These are phyloP conservation scores for Aristolochia contorta DNA, from an alignment of 164 flowering plant species.

Conservation along the genomic window DNA sequence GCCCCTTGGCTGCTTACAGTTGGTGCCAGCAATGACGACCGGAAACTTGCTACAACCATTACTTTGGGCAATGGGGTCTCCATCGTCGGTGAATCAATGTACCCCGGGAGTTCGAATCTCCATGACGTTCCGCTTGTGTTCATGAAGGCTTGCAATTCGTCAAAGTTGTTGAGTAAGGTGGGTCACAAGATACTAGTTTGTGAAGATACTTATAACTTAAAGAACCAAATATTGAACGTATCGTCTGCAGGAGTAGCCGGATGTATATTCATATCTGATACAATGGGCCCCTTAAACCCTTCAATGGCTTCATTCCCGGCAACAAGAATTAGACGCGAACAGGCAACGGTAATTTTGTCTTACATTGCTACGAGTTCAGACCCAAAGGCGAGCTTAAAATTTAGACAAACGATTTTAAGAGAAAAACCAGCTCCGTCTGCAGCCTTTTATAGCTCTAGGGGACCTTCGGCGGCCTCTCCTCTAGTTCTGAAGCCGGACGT, in stretches of 20 bases:
- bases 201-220: conserved; percentile 55
- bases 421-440: conserved; percentile 62
- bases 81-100: conserved; percentile 76
- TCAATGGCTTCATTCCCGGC: conserved; percentile 59
- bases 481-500: conserved; percentile 82
- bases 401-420: conserved; percentile 61
- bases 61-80: conserved; percentile 36
- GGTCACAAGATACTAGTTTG: conserved; percentile 81
- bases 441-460: conserved; percentile 78
- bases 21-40: conserved; percentile 79
- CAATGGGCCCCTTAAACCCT: too few species aligned
- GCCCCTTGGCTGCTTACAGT: conserved; percentile 91
- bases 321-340: conserved; percentile 86
- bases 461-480: conserved; percentile 68
- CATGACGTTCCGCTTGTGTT: conserved; percentile 23
- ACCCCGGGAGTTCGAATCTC: conserved; percentile 34
- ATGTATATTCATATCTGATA: conserved; percentile 74
- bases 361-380: conserved; percentile 54
- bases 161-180: conserved; percentile 53
- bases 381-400: conserved; percentile 57
- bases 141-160: conserved; percentile 49
- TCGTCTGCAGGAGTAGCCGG: conserved; percentile 82
- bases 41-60: conserved; percentile 64
- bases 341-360: conserved; percentile 37
- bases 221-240: conserved; percentile 51